Evolutionary conservation across 164 flowering plant species (phyloP).

Genomic region (Aristolochia fimbriata): DNA sequence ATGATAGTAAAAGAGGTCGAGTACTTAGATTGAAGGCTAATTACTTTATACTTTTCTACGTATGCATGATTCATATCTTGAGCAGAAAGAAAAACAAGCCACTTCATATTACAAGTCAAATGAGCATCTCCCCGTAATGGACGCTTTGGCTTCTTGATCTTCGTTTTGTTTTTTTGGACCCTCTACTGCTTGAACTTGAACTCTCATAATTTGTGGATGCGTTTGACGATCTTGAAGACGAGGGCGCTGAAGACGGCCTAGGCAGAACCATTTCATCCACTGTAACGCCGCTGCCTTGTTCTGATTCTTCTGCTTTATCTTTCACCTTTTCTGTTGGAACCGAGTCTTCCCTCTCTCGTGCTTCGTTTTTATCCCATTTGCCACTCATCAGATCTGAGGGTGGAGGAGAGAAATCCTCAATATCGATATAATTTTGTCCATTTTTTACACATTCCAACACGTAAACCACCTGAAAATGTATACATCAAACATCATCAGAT

Average conservation of each 20-base stretch:
- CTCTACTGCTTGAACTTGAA: slow-evolving; percentile 4
- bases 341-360: slow-evolving; percentile 11
- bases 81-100: too few relatives aligned
- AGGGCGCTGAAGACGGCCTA: slow-evolving; percentile 9
- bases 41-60: too few relatives aligned
- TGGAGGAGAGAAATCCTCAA: slow-evolving; percentile 16
- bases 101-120: background rate
- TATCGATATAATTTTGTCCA: slow-evolving; percentile 9
- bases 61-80: too few relatives aligned
- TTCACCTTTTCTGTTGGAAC: slow-evolving; percentile 5
- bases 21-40: too few relatives aligned
- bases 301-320: slow-evolving; percentile 6
- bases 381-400: slow-evolving; percentile 9
- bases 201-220: slow-evolving; percentile 6
- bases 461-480: slow-evolving; percentile 15
- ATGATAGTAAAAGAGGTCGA: too few relatives aligned
- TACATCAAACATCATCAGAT: background rate
- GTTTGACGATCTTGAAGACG: slow-evolving; percentile 9
- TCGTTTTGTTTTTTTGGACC: slow-evolving; percentile 6
- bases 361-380: slow-evolving; percentile 1
- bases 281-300: slow-evolving; percentile 9
- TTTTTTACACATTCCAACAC: slow-evolving; percentile 6
- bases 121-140: slow-evolving; percentile 14
- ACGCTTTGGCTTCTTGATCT: slow-evolving; percentile 8
- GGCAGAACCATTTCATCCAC: slow-evolving; percentile 6